These are phyloP conservation scores for Pyrenophora seminiperda DNA, from an alignment of 2,329 filamentous ascomycete species.

Conservation along the genomic window DNA sequence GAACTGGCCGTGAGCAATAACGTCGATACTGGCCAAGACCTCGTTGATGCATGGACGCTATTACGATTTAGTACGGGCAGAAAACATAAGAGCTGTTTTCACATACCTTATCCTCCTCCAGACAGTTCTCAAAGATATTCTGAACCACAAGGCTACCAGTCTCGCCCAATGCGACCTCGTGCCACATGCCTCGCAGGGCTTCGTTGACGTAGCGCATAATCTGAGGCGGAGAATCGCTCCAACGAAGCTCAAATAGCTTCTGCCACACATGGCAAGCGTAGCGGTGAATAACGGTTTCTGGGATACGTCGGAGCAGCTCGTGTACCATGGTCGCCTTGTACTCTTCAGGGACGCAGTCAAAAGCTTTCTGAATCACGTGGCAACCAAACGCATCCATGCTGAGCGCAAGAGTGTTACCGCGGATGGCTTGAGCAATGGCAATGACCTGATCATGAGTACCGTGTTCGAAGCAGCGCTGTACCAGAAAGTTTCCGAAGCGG, in stretches of 20 bases:
- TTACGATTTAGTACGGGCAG: constrained; percentile 5
- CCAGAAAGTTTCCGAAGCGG: constrained; percentile 96
- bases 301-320: constrained; percentile 90
- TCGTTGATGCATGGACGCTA: constrained; percentile 97
- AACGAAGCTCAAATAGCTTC: constrained; percentile 96
- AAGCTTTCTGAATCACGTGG: constrained; percentile 97
- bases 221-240: constrained; percentile 91
- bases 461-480: constrained; percentile 98
- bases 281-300: constrained; percentile 96
- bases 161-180: constrained; percentile 95
- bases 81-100: background rate
- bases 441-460: constrained; percentile 91
- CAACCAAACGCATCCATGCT: constrained; percentile 99
- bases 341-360: constrained; percentile 95
- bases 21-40: constrained; percentile 91
- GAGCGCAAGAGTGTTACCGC: constrained; percentile 88
- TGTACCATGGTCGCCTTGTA: constrained; percentile 99
- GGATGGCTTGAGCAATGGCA: constrained; percentile 91
- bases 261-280: constrained; percentile 99
- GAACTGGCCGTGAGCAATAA: constrained; percentile 96
- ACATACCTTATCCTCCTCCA: constrained; percentile 93
- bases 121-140: constrained; percentile 99
- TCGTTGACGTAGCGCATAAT: constrained; percentile 99
- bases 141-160: constrained; percentile 97
- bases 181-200: constrained; percentile 94